Conservation (phyloP, 768 basidiomycete species). For the Lactifluus volemus region DNA sequence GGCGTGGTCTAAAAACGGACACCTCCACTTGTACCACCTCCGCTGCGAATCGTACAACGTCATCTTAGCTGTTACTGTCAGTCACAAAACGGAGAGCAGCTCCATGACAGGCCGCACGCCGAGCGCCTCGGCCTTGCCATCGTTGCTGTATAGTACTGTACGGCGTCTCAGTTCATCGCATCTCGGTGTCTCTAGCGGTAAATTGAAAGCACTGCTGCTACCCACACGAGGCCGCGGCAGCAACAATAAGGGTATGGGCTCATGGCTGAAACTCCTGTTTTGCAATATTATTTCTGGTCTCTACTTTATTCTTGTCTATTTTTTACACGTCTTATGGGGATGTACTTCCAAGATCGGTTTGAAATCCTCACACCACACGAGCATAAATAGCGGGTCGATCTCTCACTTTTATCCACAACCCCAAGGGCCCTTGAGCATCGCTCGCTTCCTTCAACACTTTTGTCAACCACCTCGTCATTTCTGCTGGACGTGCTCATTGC, state of each 20-base stretch:
- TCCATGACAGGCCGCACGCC: neutral
- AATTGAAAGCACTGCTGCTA: neutral
- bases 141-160: no score
- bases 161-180: neutral
- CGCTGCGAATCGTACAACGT: neutral
- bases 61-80: constrained; percentile 7
- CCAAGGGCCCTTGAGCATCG: neutral
- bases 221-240: neutral
- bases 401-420: neutral
- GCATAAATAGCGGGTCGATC: constrained; percentile 8
- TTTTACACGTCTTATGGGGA: constrained; percentile 3
- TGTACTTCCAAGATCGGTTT: neutral
- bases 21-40: neutral
- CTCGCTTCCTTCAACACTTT: neutral
- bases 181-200: neutral
- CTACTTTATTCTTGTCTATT: neutral
- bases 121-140: neutral
- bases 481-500: neutral
- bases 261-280: constrained; percentile 4
- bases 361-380: neutral
- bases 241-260: neutral
- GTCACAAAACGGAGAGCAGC: neutral
- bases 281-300: no score
- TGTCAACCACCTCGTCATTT: neutral
- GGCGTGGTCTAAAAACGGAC: neutral